Conservation (phyloP, 2,329 filamentous ascomycete genomes). For the Hyphodiscus sp. region DNA sequence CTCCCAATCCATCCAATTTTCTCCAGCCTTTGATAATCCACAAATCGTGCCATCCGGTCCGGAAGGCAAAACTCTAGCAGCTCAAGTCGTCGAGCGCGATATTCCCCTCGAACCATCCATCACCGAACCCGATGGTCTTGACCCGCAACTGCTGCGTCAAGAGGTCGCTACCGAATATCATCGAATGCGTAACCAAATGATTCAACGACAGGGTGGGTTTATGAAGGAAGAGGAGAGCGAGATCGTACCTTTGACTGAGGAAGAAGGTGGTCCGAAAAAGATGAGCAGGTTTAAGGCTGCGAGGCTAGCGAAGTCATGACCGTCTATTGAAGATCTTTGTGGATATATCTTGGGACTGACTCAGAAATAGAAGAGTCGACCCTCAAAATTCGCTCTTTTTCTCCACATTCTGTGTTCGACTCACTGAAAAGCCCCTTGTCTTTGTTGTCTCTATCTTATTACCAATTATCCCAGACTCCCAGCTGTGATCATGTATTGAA, state of each 20-base stretch:
- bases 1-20: slow-evolving; percentile 23
- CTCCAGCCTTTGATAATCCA: slow-evolving; percentile 10
- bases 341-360: too few species aligned
- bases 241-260: slow-evolving; percentile 59
- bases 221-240: slow-evolving; percentile 58
- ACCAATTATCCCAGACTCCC: too few species aligned
- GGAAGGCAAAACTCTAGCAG: slow-evolving; percentile 48
- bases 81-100: slow-evolving; percentile 51
- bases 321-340: background rate
- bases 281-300: slow-evolving; percentile 71
- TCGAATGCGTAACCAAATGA: slow-evolving; percentile 72
- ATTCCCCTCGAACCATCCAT: slow-evolving; percentile 26
- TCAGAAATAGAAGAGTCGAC: too few species aligned
- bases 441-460: too few species aligned
- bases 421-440: too few species aligned
- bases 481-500: too few species aligned
- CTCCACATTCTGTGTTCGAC: too few species aligned
- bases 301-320: slow-evolving; percentile 48
- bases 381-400: too few species aligned
- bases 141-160: slow-evolving; percentile 65
- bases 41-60: slow-evolving; percentile 30
- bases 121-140: slow-evolving; percentile 57
- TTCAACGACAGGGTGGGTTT: slow-evolving; percentile 79
- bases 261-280: slow-evolving; percentile 54
- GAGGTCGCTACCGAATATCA: slow-evolving; percentile 82